phyloP scores from a whole-genome alignment of 352 stramenopile genomes.

The Phytophthora hibernalis region DNA sequence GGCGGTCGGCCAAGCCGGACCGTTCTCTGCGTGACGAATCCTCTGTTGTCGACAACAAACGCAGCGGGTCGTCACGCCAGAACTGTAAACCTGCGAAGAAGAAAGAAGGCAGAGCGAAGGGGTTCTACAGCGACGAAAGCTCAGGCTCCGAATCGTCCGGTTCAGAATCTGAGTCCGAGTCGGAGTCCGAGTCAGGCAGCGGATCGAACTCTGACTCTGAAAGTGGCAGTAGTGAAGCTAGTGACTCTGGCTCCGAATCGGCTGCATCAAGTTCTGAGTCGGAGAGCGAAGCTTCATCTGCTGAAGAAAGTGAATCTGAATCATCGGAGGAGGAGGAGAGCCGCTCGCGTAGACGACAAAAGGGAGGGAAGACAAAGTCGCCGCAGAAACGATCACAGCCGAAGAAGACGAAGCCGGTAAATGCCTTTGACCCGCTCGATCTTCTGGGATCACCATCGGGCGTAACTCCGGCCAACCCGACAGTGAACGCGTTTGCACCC shows the following conservation, averaged over 20 bases:
- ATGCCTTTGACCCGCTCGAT: slow-evolving; percentile 59
- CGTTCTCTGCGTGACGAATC: slow-evolving; percentile 79
- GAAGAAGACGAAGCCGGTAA: slow-evolving; percentile 40
- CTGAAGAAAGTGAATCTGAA: slow-evolving; percentile 52
- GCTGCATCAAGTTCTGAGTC: slow-evolving; percentile 52
- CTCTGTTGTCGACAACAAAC: slow-evolving; percentile 51
- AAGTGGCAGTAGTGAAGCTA: slow-evolving; percentile 40
- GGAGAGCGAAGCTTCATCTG: slow-evolving; percentile 53
- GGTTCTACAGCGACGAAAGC: slow-evolving; percentile 82
- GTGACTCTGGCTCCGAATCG: slow-evolving; percentile 38
- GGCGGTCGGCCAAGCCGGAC: slow-evolving; percentile 75
- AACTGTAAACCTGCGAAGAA: slow-evolving; percentile 40
- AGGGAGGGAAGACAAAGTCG: slow-evolving; percentile 48
- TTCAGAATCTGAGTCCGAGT: slow-evolving; percentile 52
- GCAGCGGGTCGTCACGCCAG: slow-evolving; percentile 22
- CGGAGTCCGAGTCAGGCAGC: slow-evolving; percentile 40
- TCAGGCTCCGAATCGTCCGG: slow-evolving; percentile 37
- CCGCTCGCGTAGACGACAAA: slow-evolving; percentile 41
- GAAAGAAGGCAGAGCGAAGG: slow-evolving; percentile 41
- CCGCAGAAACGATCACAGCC: slow-evolving; percentile 43
- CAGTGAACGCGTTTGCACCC: slow-evolving; percentile 18
- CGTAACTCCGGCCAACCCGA: slow-evolving; percentile 19
- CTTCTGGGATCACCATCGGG: slow-evolving; percentile 45
- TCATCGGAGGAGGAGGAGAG: slow-evolving; percentile 63
- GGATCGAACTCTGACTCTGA: slow-evolving; percentile 52